These are phyloP conservation scores for Talaromyces marneffei DNA, from an alignment of 2,329 filamentous ascomycete genomes.

Conservation along the genomic window DNA sequence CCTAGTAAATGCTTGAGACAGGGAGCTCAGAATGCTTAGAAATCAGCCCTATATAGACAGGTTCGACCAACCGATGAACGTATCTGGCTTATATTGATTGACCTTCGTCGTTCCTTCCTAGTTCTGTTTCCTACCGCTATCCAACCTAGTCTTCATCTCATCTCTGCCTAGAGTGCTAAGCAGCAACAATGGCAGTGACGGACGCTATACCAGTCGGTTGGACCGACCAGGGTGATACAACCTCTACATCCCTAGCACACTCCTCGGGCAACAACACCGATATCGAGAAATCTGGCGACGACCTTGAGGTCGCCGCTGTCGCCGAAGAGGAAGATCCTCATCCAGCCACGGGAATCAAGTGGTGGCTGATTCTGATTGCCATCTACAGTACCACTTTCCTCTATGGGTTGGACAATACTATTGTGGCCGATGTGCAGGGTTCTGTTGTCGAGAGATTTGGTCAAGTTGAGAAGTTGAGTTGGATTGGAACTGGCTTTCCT, in stretches of 20 bases:
- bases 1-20: neutral
- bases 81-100: neutral
- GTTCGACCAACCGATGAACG: neutral
- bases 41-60: neutral
- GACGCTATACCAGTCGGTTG: neutral
- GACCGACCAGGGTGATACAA: neutral
- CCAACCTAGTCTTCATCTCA: neutral
- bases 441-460: constrained; percentile 34
- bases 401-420: constrained; percentile 38
- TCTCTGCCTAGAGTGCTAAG: neutral
- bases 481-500: constrained; percentile 36
- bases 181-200: neutral
- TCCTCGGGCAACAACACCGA: neutral
- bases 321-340: neutral
- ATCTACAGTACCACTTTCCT: constrained; percentile 7
- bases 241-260: neutral
- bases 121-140: neutral
- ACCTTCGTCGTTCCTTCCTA: neutral
- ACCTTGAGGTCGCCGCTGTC: neutral
- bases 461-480: constrained; percentile 35
- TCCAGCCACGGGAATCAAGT: neutral
- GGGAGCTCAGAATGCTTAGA: neutral
- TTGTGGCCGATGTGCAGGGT: constrained; percentile 43
- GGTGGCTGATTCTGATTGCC: neutral
- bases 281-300: neutral